Evolutionary conservation across 495 filamentous ascomycete genomes (phyloP), one percentile per base, ranked within the genome.

Genomic region (Jackrogersella multiformis): DNA sequence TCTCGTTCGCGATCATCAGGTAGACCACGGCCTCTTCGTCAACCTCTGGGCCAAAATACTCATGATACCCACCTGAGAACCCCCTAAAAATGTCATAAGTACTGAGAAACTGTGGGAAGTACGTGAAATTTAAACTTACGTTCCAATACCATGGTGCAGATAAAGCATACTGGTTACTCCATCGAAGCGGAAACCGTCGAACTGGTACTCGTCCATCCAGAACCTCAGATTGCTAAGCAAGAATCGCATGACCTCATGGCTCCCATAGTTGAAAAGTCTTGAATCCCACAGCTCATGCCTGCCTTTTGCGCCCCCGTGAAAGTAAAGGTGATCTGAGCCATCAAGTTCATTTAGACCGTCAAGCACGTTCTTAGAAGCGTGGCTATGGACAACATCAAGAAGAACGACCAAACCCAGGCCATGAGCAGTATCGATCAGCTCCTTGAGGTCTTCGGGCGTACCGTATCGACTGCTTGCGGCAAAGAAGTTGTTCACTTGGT

Each of bases 81-180:
- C 96, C 95, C 46, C 93, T 97, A 28, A 46, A 34, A 38, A 20
- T 44, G 34, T 24, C 39, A 20, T 67, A 16, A 71, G 56, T 55
- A 20, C 34, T 13, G 16, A 26, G 32, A 38, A 16, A 9, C 21
- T 7, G 16, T 21, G 6, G 26, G 42, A 23, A 20, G 52, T 28
- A 21, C 62, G 35, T 13, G 16, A 42, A 53, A 36, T n/a, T 0
- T 4, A 54, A 52, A 91, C 92, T 82, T 82, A 97, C 93, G 92
- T 94, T 85, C 96, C 95, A 79, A 99, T 97, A 32, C 95, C 95
- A 75, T 99, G 95, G 75, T 99, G 94, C 10, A 80, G 80, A 75
- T 99, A 99, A 59, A 99, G 89, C 90, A 99, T 99, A 76, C 93
- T 97, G 12, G 95, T 98, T 34, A 99, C 95, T 63, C 95, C 95